These are phyloP conservation scores for Litchi chinensis DNA, from an alignment of 345 rosid species.

Conservation along the genomic window DNA sequence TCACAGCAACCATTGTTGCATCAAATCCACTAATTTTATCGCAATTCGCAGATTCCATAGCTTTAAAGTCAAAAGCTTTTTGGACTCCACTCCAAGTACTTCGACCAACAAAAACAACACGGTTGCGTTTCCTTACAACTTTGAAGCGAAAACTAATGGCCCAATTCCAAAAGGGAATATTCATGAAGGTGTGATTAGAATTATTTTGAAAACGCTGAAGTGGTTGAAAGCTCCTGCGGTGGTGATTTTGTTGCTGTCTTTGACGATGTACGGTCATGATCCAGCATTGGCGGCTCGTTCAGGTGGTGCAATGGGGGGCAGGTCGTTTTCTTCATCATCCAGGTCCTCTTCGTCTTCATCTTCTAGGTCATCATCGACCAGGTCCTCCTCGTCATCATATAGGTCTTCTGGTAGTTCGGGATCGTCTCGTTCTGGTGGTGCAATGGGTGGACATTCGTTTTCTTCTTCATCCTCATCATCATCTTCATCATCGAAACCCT, in stretches of 20 bases:
- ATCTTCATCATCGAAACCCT: not conserved
- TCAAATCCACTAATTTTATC: not conserved
- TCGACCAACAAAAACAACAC: not conserved
- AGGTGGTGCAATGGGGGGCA: conserved; percentile 1
- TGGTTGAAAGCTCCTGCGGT: conserved; percentile 1
- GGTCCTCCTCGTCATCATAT: not conserved
- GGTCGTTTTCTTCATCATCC: not conserved
- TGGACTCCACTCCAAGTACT: not conserved
- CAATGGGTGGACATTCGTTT: not conserved
- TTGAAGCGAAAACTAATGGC: not conserved
- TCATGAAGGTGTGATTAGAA: not conserved
- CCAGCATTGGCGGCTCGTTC: not conserved
- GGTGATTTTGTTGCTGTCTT: not conserved
- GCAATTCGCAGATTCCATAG: not conserved
- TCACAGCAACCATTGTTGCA: not conserved
- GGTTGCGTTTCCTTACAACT: not conserved
- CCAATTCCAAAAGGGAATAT: not conserved
- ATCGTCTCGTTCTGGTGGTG: not conserved
- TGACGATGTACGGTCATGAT: not conserved
- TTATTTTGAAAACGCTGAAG: not conserved
- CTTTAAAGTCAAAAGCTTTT: not conserved
- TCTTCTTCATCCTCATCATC: not conserved
- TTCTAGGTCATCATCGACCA: not conserved
- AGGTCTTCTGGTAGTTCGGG: too few species aligned
- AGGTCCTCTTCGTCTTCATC: not conserved